phyloP scores from a whole-genome alignment of 1,284 basidiomycete species.

The Cerioporus squamosus region DNA sequence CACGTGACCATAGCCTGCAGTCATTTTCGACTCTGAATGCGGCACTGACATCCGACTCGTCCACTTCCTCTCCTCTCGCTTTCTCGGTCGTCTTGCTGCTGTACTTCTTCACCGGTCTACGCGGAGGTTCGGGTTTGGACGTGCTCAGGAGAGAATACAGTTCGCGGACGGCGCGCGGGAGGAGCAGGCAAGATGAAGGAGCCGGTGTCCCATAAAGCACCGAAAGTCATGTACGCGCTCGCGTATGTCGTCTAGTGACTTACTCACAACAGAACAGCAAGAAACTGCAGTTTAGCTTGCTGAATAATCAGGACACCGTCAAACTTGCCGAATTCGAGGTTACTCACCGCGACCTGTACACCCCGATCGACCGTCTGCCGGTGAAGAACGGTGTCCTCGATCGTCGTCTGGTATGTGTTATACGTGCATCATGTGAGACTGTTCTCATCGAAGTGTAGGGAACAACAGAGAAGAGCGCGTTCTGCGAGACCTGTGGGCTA shows the following conservation, averaged over 20 bases:
- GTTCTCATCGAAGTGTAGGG: slow-evolving; percentile 59
- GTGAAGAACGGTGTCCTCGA: slow-evolving; percentile 94
- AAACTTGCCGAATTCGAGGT: slow-evolving; percentile 95
- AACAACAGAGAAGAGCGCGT: slow-evolving; percentile 91
- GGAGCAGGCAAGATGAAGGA: slow-evolving; percentile 70
- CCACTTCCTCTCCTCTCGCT: neutral
- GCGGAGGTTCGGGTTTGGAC: too few species aligned
- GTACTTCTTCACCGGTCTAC: neutral
- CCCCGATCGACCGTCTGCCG: slow-evolving; percentile 76
- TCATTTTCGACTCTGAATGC: too few species aligned
- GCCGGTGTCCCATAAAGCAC: slow-evolving; percentile 84
- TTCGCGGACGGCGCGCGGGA: slow-evolving; percentile 6
- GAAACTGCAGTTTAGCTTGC: slow-evolving; percentile 91
- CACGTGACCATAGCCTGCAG: slow-evolving; percentile 9
- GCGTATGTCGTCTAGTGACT: too few species aligned
- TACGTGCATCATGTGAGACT: slow-evolving; percentile 20
- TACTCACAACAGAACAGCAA: slow-evolving; percentile 57
- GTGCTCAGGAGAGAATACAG: neutral
- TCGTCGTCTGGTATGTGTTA: slow-evolving; percentile 72
- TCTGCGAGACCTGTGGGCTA: slow-evolving; percentile 95
- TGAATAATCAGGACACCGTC: slow-evolving; percentile 93
- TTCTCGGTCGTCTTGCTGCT: neutral
- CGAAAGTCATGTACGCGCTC: slow-evolving; percentile 85
- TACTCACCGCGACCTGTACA: slow-evolving; percentile 90
- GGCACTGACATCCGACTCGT: neutral